A percentile compares a stretch with the other conserved stretches of the same genome.
phyloP scores from a whole-genome alignment of 345 rosid species.

The Populus alba region DNA sequence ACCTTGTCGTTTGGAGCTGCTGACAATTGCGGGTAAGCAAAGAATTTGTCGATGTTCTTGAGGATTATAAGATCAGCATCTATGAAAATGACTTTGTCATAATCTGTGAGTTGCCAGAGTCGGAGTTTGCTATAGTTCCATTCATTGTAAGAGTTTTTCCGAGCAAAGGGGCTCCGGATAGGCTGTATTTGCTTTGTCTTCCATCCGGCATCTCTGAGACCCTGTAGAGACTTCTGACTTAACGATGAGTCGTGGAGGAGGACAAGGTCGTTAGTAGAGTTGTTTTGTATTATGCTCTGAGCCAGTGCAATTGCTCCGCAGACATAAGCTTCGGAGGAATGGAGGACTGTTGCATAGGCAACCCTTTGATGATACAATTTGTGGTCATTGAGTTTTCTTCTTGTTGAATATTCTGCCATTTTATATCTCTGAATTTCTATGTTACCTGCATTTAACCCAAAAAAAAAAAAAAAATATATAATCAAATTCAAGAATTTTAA shows the following conservation, averaged over 20 bases:
- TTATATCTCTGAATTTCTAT: slow-evolving; percentile 11
- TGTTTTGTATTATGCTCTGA: slow-evolving; percentile 60
- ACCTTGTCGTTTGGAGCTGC: slow-evolving; percentile 42
- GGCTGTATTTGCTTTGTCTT: slow-evolving; percentile 41
- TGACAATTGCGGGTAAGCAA: slow-evolving; percentile 61
- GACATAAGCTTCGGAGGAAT: slow-evolving; percentile 80
- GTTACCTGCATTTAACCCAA: background rate
- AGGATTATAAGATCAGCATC: slow-evolving; percentile 66
- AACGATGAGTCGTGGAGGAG: slow-evolving; percentile 65
- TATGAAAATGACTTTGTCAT: slow-evolving; percentile 65
- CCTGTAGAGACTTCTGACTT: slow-evolving; percentile 36
- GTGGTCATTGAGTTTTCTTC: background rate
- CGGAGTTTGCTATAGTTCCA: slow-evolving; percentile 93
- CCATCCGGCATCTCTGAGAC: slow-evolving; percentile 69
- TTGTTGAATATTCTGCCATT: background rate
- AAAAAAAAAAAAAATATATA: background rate
- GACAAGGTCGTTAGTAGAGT: slow-evolving; percentile 50
- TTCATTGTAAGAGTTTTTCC: slow-evolving; percentile 60
- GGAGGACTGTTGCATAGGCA: slow-evolving; percentile 83
- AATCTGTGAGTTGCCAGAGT: slow-evolving; percentile 59
- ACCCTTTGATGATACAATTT: slow-evolving; percentile 12
- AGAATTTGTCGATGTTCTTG: slow-evolving; percentile 51
- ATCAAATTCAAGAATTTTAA: background rate
- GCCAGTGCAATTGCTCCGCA: slow-evolving; percentile 91
- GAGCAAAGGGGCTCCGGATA: slow-evolving; percentile 61